These are phyloP conservation scores for Fraxinus sp. DNA, from an alignment of 305 asterid species.

Conservation along the genomic window DNA sequence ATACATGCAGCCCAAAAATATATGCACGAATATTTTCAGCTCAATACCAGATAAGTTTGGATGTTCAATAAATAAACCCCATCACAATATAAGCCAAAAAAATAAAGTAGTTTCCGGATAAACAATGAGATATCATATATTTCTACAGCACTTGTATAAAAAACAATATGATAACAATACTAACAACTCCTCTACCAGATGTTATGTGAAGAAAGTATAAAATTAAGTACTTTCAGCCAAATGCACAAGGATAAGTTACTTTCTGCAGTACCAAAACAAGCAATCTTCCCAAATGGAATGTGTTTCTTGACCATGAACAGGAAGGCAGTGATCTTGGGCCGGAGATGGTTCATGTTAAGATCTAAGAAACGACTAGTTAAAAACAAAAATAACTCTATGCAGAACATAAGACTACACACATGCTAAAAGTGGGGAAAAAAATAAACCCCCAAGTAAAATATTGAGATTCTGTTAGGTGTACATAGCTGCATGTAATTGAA, in stretches of 20 bases:
- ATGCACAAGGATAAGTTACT: not conserved
- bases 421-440: not conserved
- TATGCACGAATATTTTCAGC: not conserved
- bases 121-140: not conserved
- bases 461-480: not conserved
- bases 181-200: constrained; percentile 5
- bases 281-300: constrained; percentile 28
- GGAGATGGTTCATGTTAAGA: not conserved
- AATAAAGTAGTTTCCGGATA: not conserved
- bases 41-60: not conserved
- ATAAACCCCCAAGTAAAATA: constrained; percentile 21
- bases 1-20: not conserved
- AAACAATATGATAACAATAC: not conserved
- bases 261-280: not conserved
- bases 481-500: not conserved
- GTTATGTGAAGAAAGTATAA: not conserved
- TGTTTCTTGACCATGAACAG: constrained; percentile 11
- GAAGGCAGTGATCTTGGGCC: constrained; percentile 10
- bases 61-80: not conserved
- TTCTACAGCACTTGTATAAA: not conserved
- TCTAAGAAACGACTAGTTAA: not conserved
- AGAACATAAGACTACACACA: no score
- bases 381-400: not conserved
- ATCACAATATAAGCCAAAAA: not conserved
- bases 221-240: not conserved